Base-by-base conservation (phyloP, 2,329 filamentous ascomycete genomes). In the Chaetoscypha palmicola region DNA sequence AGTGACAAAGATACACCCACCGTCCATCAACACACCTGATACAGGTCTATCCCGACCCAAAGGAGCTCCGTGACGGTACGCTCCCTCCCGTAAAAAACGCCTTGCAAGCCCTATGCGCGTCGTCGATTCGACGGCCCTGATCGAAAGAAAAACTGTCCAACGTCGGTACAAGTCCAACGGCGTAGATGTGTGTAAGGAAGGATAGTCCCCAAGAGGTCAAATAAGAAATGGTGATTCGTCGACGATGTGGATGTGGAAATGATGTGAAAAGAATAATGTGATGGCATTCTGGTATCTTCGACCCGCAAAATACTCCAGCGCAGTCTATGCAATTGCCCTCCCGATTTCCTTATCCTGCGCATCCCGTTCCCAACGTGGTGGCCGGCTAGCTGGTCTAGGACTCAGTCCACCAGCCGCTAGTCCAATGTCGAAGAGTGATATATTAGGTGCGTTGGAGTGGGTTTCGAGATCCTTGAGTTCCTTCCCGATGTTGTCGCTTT, bases 301-400 rank as follows among this genome's bases (percentile, higher is more conserved):
- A 14, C 39, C 39, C 22, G 39, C 31, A 34, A 41, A 34, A 33
- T 41, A 23, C 20, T 12, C 3, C 23, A 24, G 12, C 12, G 12
- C 9, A 4, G 16, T 31, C 47, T 56, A 58, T 51, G 46, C 46
- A 50, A 58, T 55, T 39, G 54, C 54, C 52, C 52, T 50, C 21
- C 54, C 57, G 45, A 53, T 51, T 24, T 57, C 52, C 19, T 52
- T 47, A 7, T 49, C 47, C 30, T 41, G 9, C 2, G 34, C 48
- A 38, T 43, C 47, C 9, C 38, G 5, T 10, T 32, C 48, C 46
- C 47, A 52, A 17, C 34, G 37, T 41, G 47, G 50, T 20, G 50
- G 24, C 41, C 48, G 47, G 19, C 51, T 53, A 32, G 48, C 50
- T 21, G 58, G 58, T 40, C 56, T 41, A 11, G 58, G 58, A 8